Percentiles rank a stretch among this genome's conserved stretches.
Evolutionary conservation across 1,284 basidiomycete species (phyloP).

Genomic region (Microbotryomycetes sp.): DNA sequence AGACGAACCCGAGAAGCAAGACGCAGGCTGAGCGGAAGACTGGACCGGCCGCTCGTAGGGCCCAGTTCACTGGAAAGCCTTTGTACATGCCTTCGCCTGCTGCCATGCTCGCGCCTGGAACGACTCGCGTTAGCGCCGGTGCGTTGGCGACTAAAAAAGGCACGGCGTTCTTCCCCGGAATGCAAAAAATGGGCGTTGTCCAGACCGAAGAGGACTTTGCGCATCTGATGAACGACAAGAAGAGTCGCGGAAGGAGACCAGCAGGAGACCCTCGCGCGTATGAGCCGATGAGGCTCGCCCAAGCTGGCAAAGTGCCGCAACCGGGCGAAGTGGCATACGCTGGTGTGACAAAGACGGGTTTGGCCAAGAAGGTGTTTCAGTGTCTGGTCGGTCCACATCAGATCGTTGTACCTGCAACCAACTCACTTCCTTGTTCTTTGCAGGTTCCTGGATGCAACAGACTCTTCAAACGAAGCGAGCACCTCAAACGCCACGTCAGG

Average conservation of each 20-base stretch:
- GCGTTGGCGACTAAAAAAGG: neutral
- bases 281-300: neutral
- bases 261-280: neutral
- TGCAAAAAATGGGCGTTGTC: neutral
- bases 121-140: neutral
- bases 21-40: neutral
- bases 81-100: neutral
- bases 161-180: neutral
- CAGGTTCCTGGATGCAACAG: slow-evolving; percentile 46
- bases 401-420: neutral
- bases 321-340: neutral
- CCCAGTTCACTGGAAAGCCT: slow-evolving; percentile 9
- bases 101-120: neutral
- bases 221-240: neutral
- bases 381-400: slow-evolving; percentile 21
- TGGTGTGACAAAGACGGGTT: slow-evolving; percentile 35
- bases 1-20: neutral
- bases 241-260: neutral
- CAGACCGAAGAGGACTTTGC: neutral
- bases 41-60: neutral
- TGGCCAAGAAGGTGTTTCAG: slow-evolving; percentile 33
- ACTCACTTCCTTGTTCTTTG: neutral
- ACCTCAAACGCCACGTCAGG: slow-evolving; percentile 66
- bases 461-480: slow-evolving; percentile 67
- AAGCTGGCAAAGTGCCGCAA: neutral